phyloP scores from a whole-genome alignment of 2,329 filamentous ascomycete genomes.

The Penicillium sp. region DNA sequence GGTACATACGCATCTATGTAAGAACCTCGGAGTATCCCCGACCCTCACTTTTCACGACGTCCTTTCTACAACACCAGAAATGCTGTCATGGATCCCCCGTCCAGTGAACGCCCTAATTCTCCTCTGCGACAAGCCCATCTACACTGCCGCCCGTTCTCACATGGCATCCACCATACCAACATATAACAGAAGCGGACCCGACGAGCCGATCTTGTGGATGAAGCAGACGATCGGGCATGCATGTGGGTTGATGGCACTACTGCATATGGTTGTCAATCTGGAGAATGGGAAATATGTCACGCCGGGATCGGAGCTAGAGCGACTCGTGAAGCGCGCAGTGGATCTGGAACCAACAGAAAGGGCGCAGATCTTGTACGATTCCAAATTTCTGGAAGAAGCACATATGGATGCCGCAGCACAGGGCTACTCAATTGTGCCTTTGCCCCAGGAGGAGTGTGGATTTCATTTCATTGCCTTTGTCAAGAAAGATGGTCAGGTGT shows the following conservation, averaged over 20 bases:
- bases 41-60: slow-evolving; percentile 55
- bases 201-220: slow-evolving; percentile 59
- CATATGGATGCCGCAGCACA: slow-evolving; percentile 25
- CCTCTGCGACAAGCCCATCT: slow-evolving; percentile 50
- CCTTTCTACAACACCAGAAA: slow-evolving; percentile 53
- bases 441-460: slow-evolving; percentile 19
- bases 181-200: slow-evolving; percentile 48
- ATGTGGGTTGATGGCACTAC: slow-evolving; percentile 58
- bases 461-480: slow-evolving; percentile 27
- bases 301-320: slow-evolving; percentile 46
- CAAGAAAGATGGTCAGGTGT: slow-evolving; percentile 17
- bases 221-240: slow-evolving; percentile 59
- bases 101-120: slow-evolving; percentile 56
- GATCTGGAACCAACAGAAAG: slow-evolving; percentile 47
- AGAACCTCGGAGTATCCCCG: slow-evolving; percentile 50
- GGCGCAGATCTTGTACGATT: slow-evolving; percentile 54
- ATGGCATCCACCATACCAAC: slow-evolving; percentile 43
- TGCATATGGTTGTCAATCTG: slow-evolving; percentile 56
- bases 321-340: slow-evolving; percentile 46
- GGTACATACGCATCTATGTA: slow-evolving; percentile 52
- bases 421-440: slow-evolving; percentile 18
- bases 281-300: slow-evolving; percentile 44
- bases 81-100: slow-evolving; percentile 52
- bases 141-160: slow-evolving; percentile 41
- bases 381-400: slow-evolving; percentile 25